Conservation (phyloP, 1,284 basidiomycete species). For the Hemileia vastatrix region DNA sequence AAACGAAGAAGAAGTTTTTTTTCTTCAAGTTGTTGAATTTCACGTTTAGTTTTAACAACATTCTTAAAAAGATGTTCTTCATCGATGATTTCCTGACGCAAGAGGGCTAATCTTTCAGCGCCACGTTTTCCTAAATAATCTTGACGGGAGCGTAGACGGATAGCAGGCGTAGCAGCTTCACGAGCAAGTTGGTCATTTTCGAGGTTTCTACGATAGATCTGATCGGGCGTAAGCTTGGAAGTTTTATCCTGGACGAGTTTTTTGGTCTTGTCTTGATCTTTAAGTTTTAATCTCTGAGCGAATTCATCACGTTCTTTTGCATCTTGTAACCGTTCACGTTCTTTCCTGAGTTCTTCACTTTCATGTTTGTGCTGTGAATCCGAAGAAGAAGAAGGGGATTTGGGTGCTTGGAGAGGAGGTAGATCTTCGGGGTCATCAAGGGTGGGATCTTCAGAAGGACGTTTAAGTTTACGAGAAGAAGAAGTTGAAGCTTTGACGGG, state of each 20-base stretch:
- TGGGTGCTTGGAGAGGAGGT: background rate
- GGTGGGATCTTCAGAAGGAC: background rate
- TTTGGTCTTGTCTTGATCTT: constrained; percentile 76
- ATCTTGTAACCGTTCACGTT: constrained; percentile 68
- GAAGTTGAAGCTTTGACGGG: constrained; percentile 1
- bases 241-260: constrained; percentile 86
- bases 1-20: constrained; percentile 87
- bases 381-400: no score
- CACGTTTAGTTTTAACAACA: constrained; percentile 77
- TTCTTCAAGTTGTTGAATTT: constrained; percentile 67
- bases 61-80: constrained; percentile 77
- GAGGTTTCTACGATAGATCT: constrained; percentile 64
- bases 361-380: constrained; percentile 53
- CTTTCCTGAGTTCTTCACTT: constrained; percentile 60
- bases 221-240: constrained; percentile 64
- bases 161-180: constrained; percentile 64
- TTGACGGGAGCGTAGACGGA: constrained; percentile 76
- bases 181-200: constrained; percentile 76
- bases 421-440: constrained; percentile 47
- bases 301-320: constrained; percentile 82
- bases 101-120: constrained; percentile 84
- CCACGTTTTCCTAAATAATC: constrained; percentile 94
- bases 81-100: constrained; percentile 84
- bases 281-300: constrained; percentile 71
- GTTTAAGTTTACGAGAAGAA: constrained; percentile 7